Conservation (phyloP, 164 flowering plant genomes). For the Taxillus chinensis region DNA sequence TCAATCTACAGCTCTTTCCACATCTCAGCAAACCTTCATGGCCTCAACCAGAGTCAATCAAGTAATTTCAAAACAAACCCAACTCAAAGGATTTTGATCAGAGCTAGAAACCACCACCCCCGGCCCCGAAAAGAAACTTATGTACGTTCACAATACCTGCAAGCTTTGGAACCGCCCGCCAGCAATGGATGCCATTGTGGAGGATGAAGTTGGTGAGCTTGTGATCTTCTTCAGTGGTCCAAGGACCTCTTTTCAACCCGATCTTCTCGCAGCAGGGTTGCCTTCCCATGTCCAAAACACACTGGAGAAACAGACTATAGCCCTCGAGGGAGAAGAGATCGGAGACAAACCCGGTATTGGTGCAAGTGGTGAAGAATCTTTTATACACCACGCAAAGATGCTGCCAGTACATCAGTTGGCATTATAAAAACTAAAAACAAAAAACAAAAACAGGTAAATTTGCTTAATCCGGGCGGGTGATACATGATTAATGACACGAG, state of each 20-base stretch:
- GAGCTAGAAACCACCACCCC: too few species aligned
- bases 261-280: conserved; percentile 73
- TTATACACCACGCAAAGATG: conserved; percentile 35
- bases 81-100: too few species aligned
- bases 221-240: conserved; percentile 80
- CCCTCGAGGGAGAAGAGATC: neutral
- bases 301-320: neutral
- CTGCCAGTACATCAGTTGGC: conserved; percentile 42
- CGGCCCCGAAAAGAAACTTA: too few species aligned
- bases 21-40: conserved; percentile 60
- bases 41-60: neutral
- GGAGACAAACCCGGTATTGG: conserved; percentile 6
- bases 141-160: conserved; percentile 34
- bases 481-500: conserved; percentile 32
- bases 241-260: conserved; percentile 73
- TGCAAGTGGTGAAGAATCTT: neutral
- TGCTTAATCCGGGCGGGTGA: conserved; percentile 11
- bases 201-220: conserved; percentile 66
- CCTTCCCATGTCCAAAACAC: conserved; percentile 44
- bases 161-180: conserved; percentile 71
- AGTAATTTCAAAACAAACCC: neutral
- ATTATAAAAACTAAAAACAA: neutral
- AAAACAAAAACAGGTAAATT: too few species aligned
- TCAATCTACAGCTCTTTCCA: conserved; percentile 65
- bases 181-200: conserved; percentile 71